Evolutionary conservation across 2,329 filamentous ascomycete genomes (phyloP).

Genomic region (Penicillium thymicola): DNA sequence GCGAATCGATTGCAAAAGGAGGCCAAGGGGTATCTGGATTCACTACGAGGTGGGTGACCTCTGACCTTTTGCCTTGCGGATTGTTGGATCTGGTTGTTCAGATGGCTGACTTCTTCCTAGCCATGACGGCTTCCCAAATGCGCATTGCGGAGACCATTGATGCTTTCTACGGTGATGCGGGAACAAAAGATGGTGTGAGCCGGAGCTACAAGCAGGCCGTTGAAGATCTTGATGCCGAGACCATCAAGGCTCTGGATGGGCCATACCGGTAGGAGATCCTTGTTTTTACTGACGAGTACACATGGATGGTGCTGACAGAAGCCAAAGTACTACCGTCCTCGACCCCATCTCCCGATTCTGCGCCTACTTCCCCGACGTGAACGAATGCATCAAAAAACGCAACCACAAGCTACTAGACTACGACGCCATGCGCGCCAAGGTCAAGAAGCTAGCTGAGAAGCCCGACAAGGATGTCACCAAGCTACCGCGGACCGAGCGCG

Average conservation of each 20-base stretch:
- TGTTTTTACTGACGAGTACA: background rate
- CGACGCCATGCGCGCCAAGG: slow-evolving; percentile 89
- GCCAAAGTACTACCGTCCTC: slow-evolving; percentile 74
- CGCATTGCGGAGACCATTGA: slow-evolving; percentile 98
- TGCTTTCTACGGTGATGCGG: slow-evolving; percentile 96
- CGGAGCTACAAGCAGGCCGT: slow-evolving; percentile 98
- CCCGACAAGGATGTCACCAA: slow-evolving; percentile 98
- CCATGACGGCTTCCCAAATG: slow-evolving; percentile 99
- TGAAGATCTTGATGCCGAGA: slow-evolving; percentile 95
- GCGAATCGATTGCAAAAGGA: slow-evolving; percentile 92
- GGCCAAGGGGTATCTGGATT: slow-evolving; percentile 96
- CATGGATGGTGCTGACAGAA: background rate
- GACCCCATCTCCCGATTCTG: slow-evolving; percentile 96
- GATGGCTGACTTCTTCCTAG: slow-evolving; percentile 44
- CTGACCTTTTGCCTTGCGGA: background rate
- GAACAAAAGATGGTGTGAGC: slow-evolving; percentile 90
- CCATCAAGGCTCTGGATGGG: slow-evolving; percentile 95
- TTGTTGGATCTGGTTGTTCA: background rate
- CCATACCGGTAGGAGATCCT: slow-evolving; percentile 67
- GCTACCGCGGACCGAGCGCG: slow-evolving; percentile 91
- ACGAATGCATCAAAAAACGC: slow-evolving; percentile 99
- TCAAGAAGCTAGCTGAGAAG: slow-evolving; percentile 96
- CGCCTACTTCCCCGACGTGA: slow-evolving; percentile 97
- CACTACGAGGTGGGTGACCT: slow-evolving; percentile 67
- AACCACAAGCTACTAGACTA: slow-evolving; percentile 98